phyloP scores from a whole-genome alignment of 352 stramenopile genomes.

The Pythium monospermum region DNA sequence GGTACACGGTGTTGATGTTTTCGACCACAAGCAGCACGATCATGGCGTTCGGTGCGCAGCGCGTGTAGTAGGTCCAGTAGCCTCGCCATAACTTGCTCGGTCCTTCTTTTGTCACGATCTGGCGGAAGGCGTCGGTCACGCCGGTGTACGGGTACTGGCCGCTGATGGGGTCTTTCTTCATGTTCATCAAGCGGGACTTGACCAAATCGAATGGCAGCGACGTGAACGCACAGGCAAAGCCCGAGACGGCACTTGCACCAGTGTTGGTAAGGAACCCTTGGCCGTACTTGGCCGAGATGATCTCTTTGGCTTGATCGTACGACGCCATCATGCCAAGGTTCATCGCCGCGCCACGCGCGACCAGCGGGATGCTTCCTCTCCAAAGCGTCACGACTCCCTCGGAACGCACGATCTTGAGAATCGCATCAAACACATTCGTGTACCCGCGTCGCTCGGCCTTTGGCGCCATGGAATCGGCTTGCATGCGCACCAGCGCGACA shows the following conservation, averaged over 20 bases:
- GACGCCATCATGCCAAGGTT: conserved; percentile 99
- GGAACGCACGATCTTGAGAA: conserved; percentile 81
- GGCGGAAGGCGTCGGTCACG: conserved; percentile 92
- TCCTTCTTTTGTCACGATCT: conserved; percentile 95
- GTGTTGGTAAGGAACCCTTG: conserved; percentile 89
- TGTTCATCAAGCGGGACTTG: conserved; percentile 98
- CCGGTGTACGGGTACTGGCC: conserved; percentile 93
- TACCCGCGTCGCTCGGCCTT: conserved; percentile 93
- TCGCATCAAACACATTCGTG: conserved; percentile 98
- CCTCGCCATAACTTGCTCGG: conserved; percentile 94
- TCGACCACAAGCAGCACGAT: conserved; percentile 99
- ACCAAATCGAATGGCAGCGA: conserved; percentile 99
- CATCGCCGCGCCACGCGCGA: conserved; percentile 97
- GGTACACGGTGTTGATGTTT: conserved; percentile 89
- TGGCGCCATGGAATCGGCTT: conserved; percentile 94
- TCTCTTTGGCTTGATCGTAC: conserved; percentile 98
- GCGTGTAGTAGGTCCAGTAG: conserved; percentile 98
- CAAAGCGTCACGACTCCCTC: conserved; percentile 90
- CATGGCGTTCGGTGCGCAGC: conserved; percentile 99
- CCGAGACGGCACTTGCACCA: conserved; percentile 91
- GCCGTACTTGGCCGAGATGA: conserved; percentile 64
- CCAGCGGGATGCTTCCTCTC: conserved; percentile 88
- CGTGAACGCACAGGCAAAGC: conserved; percentile 97
- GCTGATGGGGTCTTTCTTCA: conserved; percentile 89
- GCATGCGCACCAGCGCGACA: conserved; percentile 96